These are phyloP conservation scores for Diaporthe sp. DNA, from an alignment of 2,329 filamentous ascomycete genomes.

Conservation along the genomic window DNA sequence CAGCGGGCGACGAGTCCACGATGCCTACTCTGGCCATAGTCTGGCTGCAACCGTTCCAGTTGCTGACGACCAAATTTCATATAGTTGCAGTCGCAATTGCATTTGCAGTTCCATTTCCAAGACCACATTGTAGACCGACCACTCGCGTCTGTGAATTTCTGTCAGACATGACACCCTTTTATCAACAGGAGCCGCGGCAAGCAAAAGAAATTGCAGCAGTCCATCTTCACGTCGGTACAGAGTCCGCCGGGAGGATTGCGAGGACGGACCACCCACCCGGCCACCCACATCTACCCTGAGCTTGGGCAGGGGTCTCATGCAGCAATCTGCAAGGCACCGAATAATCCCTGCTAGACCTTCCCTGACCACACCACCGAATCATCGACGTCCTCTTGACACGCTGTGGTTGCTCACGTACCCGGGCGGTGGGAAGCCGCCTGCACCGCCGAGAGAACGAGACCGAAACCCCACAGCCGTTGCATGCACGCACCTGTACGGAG, in stretches of 20 bases:
- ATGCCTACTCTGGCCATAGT: neutral
- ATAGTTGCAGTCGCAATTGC: neutral
- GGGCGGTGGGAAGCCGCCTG: slow-evolving; percentile 8
- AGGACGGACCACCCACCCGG: slow-evolving; percentile 13
- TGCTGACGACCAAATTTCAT: neutral
- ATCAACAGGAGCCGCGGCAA: neutral
- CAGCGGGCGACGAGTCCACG: neutral
- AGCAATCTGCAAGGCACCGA: slow-evolving; percentile 38
- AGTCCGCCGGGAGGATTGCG: slow-evolving; percentile 18
- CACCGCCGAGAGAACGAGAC: slow-evolving; percentile 12
- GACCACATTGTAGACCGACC: neutral
- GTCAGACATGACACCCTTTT: neutral
- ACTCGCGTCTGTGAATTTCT: neutral
- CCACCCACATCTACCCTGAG: neutral
- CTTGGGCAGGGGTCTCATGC: slow-evolving; percentile 17
- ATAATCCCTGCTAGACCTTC: slow-evolving; percentile 22
- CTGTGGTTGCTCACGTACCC: slow-evolving; percentile 3
- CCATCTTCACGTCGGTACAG: slow-evolving; percentile 8
- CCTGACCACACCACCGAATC: neutral
- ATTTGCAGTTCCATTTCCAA: neutral
- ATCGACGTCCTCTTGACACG: slow-evolving; percentile 1
- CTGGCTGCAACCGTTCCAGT: neutral
- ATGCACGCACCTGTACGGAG: neutral
- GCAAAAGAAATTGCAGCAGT: slow-evolving; percentile 4
- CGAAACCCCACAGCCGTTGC: slow-evolving; percentile 20